Evolutionary conservation across 345 rosid genomes (phyloP).

Genomic region (Murraya koenigii): DNA sequence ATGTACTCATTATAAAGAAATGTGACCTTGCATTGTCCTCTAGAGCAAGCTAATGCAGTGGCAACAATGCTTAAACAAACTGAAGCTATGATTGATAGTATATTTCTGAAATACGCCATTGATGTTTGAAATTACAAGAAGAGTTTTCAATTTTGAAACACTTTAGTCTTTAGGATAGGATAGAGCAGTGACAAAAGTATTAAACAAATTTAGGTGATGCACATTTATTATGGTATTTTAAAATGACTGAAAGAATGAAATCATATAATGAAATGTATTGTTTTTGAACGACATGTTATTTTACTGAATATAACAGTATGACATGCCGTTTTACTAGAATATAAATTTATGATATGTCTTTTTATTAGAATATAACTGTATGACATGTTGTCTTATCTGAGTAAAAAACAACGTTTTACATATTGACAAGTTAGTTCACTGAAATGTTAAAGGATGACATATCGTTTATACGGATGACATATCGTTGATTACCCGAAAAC

Average conservation of each 20-base stretch:
- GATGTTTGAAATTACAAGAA: neutral
- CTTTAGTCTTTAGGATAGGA: neutral
- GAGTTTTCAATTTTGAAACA: neutral
- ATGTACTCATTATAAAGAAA: neutral
- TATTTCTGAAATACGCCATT: neutral
- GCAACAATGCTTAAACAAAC: neutral
- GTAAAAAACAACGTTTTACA: too few species aligned
- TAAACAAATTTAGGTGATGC: neutral
- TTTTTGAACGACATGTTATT: too few species aligned
- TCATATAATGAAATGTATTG: too few species aligned
- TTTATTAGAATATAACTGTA: too few species aligned
- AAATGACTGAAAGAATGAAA: neutral
- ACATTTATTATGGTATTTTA: neutral
- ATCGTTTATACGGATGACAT: too few species aligned
- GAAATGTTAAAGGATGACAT: too few species aligned
- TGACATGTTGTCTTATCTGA: too few species aligned
- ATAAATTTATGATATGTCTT: too few species aligned
- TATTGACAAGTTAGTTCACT: too few species aligned
- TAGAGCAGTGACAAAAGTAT: neutral
- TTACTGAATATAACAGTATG: too few species aligned
- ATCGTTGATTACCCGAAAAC: too few species aligned
- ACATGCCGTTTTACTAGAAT: too few species aligned
- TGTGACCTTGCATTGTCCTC: constrained; percentile 22
- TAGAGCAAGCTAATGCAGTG: constrained; percentile 12
- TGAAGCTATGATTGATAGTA: neutral